A percentile compares a stretch with the other conserved stretches of the same genome.
phyloP scores from a whole-genome alignment of 176 grass and related monocot species.

The Ensete ventricosum region DNA sequence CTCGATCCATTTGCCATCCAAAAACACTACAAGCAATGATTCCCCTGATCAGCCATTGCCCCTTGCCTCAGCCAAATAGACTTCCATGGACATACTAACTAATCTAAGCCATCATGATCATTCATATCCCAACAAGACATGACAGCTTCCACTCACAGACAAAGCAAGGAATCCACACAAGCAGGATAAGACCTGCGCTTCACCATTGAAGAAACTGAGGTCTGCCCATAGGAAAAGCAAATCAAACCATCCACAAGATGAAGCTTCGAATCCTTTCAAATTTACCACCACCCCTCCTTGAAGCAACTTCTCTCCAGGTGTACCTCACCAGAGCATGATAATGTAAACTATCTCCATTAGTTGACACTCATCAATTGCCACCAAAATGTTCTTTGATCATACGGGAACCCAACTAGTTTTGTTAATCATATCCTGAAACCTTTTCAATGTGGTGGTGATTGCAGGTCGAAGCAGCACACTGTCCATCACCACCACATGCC shows the following conservation, averaged over 20 bases:
- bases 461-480: not conserved
- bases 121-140: not conserved
- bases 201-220: not conserved
- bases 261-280: not conserved
- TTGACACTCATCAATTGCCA: not conserved
- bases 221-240: not conserved
- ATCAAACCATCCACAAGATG: not conserved
- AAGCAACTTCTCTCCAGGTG: not conserved
- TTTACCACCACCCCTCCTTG: not conserved
- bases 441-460: not conserved
- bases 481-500: not conserved
- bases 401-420: not conserved
- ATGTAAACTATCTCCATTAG: not conserved
- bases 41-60: not conserved
- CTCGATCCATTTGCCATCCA: not conserved
- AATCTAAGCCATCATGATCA: not conserved
- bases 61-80: not conserved
- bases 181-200: not conserved
- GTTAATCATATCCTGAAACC: not conserved
- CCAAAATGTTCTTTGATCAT: not conserved
- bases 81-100: not conserved
- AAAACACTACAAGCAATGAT: not conserved
- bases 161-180: not conserved
- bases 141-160: not conserved
- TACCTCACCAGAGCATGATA: not conserved